A percentile compares a stretch with the other conserved stretches of the same genome.
phyloP scores from a whole-genome alignment of 441 rosid species.

The Flueggea neowawraea region DNA sequence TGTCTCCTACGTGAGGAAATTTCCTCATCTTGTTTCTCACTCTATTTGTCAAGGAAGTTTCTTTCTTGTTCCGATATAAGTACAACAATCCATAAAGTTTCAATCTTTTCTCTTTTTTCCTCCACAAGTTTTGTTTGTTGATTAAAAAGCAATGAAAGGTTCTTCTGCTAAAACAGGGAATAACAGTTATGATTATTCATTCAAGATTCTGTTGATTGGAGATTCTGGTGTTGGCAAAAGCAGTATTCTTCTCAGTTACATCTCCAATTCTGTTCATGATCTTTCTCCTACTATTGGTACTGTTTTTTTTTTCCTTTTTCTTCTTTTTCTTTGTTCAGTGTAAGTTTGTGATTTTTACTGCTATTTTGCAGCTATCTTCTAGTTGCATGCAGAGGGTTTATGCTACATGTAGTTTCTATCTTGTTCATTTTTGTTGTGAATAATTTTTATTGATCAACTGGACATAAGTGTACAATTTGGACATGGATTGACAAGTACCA shows the following conservation, averaged over 20 bases:
- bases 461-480: no score
- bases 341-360: background rate
- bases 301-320: background rate
- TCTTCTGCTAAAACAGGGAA: conserved; percentile 27
- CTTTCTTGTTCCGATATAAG: background rate
- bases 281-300: conserved; percentile 64
- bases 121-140: background rate
- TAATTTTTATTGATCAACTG: no score
- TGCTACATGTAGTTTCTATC: no score
- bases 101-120: background rate
- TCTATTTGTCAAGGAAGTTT: background rate
- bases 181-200: conserved; percentile 52
- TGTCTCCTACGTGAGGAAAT: conserved; percentile 26
- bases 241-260: conserved; percentile 57
- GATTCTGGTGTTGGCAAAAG: conserved; percentile 85
- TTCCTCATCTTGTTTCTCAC: conserved; percentile 17
- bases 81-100: no score
- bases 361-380: no score
- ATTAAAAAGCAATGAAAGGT: conserved; percentile 11
- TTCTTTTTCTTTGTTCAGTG: background rate
- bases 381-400: no score
- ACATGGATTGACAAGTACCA: no score
- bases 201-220: conserved; percentile 65
- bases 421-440: no score
- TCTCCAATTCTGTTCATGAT: conserved; percentile 43